Percentiles rank a stretch among this genome's conserved stretches.
phyloP scores from a whole-genome alignment of 129 eudicot species.

The Arctium minus region DNA sequence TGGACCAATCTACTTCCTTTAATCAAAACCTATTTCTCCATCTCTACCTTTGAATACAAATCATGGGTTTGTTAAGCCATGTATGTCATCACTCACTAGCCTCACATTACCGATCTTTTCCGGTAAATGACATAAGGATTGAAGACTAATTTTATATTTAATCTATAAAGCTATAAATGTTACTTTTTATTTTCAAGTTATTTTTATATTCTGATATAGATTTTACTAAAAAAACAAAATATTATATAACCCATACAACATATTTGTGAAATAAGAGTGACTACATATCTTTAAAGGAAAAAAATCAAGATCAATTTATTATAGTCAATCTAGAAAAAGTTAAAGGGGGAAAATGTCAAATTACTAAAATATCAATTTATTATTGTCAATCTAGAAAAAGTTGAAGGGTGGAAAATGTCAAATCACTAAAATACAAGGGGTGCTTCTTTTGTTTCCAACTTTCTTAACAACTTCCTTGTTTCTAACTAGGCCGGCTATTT shows the following conservation, averaged over 20 bases:
- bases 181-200: too few species aligned
- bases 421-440: slow-evolving; percentile 13
- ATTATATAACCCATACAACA: neutral
- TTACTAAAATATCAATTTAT: neutral
- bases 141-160: too few species aligned
- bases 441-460: neutral
- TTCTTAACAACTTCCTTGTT: too few species aligned
- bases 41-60: neutral
- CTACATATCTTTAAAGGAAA: neutral
- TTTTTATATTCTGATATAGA: neutral
- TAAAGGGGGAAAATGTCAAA: neutral
- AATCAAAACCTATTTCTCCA: neutral
- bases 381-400: neutral
- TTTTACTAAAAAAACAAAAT: too few species aligned
- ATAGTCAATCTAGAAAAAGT: neutral
- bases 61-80: neutral
- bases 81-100: neutral
- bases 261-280: neutral
- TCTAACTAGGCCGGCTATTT: slow-evolving; percentile 3
- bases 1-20: neutral
- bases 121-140: neutral
- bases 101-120: neutral
- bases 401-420: neutral
- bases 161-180: too few species aligned
- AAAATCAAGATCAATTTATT: neutral